Conservation (phyloP, 129 eudicot genomes). For the Glebionis coronaria region DNA sequence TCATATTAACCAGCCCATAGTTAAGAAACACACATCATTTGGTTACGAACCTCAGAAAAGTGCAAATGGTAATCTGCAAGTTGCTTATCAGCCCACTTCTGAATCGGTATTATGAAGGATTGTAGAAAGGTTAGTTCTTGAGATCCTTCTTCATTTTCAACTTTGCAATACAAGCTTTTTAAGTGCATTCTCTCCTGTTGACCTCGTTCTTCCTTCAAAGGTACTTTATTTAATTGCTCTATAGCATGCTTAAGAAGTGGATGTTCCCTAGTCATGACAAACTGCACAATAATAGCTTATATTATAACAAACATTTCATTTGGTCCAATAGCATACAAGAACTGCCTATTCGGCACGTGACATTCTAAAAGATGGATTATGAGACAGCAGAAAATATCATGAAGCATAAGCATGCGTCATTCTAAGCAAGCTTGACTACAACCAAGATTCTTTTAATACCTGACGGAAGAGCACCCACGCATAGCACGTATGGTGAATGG, state of each 20-base stretch:
- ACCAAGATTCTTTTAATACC: constrained; percentile 37
- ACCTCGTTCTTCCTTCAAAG: constrained; percentile 94
- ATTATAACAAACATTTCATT: constrained; percentile 5
- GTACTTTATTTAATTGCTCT: constrained; percentile 79
- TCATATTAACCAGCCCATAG: not conserved
- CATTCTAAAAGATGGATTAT: not conserved
- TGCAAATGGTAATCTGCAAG: constrained; percentile 88
- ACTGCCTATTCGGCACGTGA: not conserved
- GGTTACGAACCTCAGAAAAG: constrained; percentile 67
- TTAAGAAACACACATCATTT: not conserved
- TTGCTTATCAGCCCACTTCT: constrained; percentile 91
- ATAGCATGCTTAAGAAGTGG: constrained; percentile 71
- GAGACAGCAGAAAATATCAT: not conserved
- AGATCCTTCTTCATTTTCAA: constrained; percentile 59
- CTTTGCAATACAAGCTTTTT: constrained; percentile 77
- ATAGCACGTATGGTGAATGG: constrained; percentile 90
- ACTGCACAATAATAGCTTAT: constrained; percentile 43
- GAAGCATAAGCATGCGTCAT: not conserved
- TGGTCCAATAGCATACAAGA: not conserved
- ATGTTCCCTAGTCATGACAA: constrained; percentile 83
- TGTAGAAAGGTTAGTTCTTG: constrained; percentile 74
- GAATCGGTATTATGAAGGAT: constrained; percentile 77
- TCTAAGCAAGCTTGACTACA: constrained; percentile 11
- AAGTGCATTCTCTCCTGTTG: constrained; percentile 91
- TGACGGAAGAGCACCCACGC: constrained; percentile 97